Evolutionary conservation across 192 early-diverging fungal species (phyloP).

Genomic region (Gonapodya prolifera): DNA sequence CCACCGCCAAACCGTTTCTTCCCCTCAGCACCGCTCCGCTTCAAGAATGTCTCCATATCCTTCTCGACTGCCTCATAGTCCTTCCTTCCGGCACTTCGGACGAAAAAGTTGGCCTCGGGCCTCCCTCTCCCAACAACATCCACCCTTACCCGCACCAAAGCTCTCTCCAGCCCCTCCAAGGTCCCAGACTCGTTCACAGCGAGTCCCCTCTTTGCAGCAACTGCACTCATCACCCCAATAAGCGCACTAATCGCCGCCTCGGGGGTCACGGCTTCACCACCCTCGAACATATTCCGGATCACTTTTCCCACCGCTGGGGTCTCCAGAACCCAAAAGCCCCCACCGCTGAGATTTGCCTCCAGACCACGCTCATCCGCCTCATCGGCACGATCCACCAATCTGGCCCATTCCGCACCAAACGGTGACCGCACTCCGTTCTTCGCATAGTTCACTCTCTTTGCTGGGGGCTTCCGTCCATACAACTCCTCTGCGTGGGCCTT

Average conservation of each 20-base stretch:
- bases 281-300: neutral
- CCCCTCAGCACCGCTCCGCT: neutral
- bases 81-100: neutral
- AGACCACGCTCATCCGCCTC: slow-evolving; percentile 8
- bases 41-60: neutral
- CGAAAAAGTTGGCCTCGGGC: slow-evolving; percentile 8
- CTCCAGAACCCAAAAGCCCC: slow-evolving; percentile 1
- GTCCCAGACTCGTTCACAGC: slow-evolving; percentile 6
- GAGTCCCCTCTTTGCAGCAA: neutral
- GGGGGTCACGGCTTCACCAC: neutral
- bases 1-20: neutral
- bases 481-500: slow-evolving; percentile 25
- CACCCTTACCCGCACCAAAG: slow-evolving; percentile 37
- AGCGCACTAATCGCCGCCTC: slow-evolving; percentile 1
- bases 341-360: neutral
- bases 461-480: slow-evolving; percentile 58
- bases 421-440: slow-evolving; percentile 53
- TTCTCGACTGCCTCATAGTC: neutral
- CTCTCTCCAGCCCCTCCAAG: slow-evolving; percentile 16
- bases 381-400: slow-evolving; percentile 12
- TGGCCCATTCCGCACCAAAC: slow-evolving; percentile 55
- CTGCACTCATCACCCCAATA: slow-evolving; percentile 1
- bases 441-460: slow-evolving; percentile 69
- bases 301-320: neutral
- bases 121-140: slow-evolving; percentile 33